A percentile compares a stretch with the other conserved stretches of the same genome.
Conservation (phyloP, 345 rosid species). For the Eucalyptus sideroxylon region DNA sequence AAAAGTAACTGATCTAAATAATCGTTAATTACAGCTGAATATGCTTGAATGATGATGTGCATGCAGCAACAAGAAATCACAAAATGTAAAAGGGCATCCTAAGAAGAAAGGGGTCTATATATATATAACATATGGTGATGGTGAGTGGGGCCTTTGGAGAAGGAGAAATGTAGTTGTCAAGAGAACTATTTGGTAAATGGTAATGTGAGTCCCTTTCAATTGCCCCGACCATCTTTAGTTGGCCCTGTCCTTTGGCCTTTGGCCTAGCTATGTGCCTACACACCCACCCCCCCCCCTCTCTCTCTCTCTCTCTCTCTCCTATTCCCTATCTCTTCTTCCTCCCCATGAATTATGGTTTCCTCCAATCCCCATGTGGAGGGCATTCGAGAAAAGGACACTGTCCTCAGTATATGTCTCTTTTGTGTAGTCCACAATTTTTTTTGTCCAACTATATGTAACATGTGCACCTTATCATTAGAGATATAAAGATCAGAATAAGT, state of each 20-base stretch:
- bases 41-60: neutral
- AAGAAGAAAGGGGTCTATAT: neutral
- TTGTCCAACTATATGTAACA: neutral
- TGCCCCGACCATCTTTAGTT: neutral
- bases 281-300: rapidly evolving
- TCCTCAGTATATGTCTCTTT: neutral
- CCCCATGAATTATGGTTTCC: neutral
- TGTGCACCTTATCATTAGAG: neutral
- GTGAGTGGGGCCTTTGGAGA: neutral
- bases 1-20: neutral
- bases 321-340: neutral
- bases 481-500: neutral
- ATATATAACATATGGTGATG: neutral
- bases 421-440: neutral
- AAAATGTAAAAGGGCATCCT: neutral
- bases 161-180: neutral
- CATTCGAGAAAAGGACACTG: neutral
- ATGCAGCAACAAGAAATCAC: neutral
- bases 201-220: neutral
- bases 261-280: neutral
- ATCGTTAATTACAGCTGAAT: neutral
- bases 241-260: neutral
- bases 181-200: neutral
- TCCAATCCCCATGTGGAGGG: neutral
- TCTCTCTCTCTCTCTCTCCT: too few relatives aligned